Percentiles rank a stretch among this genome's conserved stretches.
phyloP scores from a whole-genome alignment of 2,329 filamentous ascomycete species.

The Amphichorda felina region DNA sequence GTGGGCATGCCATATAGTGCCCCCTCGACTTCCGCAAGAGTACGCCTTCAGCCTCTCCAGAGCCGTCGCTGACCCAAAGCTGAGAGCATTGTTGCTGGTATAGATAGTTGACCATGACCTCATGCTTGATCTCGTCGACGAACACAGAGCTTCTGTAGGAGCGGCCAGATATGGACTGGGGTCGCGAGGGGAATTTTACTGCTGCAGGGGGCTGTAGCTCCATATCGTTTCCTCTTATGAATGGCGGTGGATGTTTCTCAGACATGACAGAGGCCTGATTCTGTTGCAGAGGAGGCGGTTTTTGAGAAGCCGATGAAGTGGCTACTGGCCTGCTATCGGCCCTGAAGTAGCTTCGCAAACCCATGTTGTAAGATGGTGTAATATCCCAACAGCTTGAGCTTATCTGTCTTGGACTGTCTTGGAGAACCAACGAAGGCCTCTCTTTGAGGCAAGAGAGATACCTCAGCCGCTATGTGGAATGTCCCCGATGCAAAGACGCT shows the following conservation, averaged over 20 bases:
- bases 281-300: neutral
- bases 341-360: constrained; percentile 46
- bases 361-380: constrained; percentile 28
- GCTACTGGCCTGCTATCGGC: constrained; percentile 20
- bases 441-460: no score
- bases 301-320: neutral
- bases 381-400: no score
- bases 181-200: constrained; percentile 35
- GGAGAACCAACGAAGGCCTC: no score
- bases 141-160: constrained; percentile 38
- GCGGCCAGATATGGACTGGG: constrained; percentile 37
- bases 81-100: constrained; percentile 69
- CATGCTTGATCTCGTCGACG: constrained; percentile 64
- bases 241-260: constrained; percentile 22
- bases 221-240: constrained; percentile 23
- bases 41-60: constrained; percentile 59
- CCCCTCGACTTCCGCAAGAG: constrained; percentile 56
- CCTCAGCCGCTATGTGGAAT: no score
- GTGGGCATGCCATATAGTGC: constrained; percentile 63
- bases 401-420: no score
- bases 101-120: constrained; percentile 75
- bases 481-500: no score
- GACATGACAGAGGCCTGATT: constrained; percentile 11
- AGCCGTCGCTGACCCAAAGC: constrained; percentile 62
- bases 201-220: constrained; percentile 37